A percentile compares a stretch with the other conserved stretches of the same genome.
Evolutionary conservation across 768 basidiomycete species (phyloP).

Genomic region (Chiua virens): DNA sequence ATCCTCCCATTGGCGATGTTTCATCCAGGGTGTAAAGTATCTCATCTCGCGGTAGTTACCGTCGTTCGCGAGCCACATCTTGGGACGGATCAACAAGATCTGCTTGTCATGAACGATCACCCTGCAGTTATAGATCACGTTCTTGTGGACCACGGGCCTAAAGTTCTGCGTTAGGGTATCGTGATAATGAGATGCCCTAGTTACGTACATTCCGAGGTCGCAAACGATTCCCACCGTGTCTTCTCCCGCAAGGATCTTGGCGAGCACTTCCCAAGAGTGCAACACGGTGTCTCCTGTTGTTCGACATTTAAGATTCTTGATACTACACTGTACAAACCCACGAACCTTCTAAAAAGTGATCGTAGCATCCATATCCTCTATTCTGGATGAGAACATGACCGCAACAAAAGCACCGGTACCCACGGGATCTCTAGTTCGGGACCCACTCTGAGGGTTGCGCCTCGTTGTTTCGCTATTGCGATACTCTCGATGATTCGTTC

Average conservation of each 20-base stretch:
- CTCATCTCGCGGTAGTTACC: constrained; percentile 92
- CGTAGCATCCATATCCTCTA: constrained; percentile 96
- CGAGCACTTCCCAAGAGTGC: constrained; percentile 97
- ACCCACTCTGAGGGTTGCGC: constrained; percentile 90
- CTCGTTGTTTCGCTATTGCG: constrained; percentile 79
- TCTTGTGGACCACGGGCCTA: constrained; percentile 98
- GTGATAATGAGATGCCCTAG: not conserved
- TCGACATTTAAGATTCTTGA: not conserved
- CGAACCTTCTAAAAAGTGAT: constrained; percentile 94
- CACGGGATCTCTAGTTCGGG: constrained; percentile 97
- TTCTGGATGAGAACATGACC: not conserved
- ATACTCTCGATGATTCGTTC: constrained; percentile 91
- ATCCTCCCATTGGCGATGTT: constrained; percentile 87
- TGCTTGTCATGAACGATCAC: constrained; percentile 83
- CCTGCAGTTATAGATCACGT: constrained; percentile 96
- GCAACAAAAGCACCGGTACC: constrained; percentile 14
- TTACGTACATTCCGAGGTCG: constrained; percentile 89
- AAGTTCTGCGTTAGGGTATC: not conserved
- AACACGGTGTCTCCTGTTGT: constrained; percentile 86
- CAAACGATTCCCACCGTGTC: constrained; percentile 86
- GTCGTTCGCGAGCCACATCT: constrained; percentile 99
- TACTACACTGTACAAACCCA: not conserved
- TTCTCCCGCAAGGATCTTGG: constrained; percentile 81
- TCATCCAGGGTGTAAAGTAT: constrained; percentile 95
- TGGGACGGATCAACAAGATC: constrained; percentile 93